These are phyloP conservation scores for Isoetes engelmannii DNA, from an alignment of 83 land plant genomes.

Conservation along the genomic window DNA sequence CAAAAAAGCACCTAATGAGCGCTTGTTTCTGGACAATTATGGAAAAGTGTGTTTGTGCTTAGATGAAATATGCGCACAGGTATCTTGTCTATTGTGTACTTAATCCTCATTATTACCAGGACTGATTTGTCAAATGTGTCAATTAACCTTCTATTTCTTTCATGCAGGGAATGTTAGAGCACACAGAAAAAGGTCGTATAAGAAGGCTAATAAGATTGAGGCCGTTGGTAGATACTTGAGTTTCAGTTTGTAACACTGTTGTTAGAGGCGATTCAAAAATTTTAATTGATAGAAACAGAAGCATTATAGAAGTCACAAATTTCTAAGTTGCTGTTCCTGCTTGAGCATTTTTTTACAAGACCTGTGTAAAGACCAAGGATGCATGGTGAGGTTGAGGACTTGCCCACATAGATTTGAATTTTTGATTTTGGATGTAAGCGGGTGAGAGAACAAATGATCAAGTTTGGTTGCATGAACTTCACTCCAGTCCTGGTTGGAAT, in stretches of 20 bases:
- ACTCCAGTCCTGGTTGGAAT: no score
- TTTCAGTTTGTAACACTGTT: background rate
- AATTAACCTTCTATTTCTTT: background rate
- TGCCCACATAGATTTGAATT: no score
- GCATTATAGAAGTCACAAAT: no score
- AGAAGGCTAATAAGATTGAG: slow-evolving; percentile 57
- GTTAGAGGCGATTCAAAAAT: no score
- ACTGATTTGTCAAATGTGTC: background rate
- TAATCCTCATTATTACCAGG: background rate
- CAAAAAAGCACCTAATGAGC: slow-evolving; percentile 82
- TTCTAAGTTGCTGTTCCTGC: no score
- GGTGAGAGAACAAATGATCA: no score
- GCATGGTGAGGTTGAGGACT: no score
- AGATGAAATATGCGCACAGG: slow-evolving; percentile 92
- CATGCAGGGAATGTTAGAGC: slow-evolving; percentile 68
- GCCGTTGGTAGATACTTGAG: slow-evolving; percentile 47
- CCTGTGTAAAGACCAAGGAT: no score
- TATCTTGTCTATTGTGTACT: slow-evolving; percentile 13
- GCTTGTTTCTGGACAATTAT: slow-evolving; percentile 85
- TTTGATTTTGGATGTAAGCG: no score
- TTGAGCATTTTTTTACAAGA: no score
- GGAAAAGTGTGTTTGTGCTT: slow-evolving; percentile 87
- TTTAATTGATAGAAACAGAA: no score
- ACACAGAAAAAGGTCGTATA: slow-evolving; percentile 78
- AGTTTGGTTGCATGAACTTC: no score